Evolutionary conservation across 2,329 filamentous ascomycete genomes (phyloP), one percentile per base, ranked within the genome.

Genomic region (Plectosphaerella cucumerina): DNA sequence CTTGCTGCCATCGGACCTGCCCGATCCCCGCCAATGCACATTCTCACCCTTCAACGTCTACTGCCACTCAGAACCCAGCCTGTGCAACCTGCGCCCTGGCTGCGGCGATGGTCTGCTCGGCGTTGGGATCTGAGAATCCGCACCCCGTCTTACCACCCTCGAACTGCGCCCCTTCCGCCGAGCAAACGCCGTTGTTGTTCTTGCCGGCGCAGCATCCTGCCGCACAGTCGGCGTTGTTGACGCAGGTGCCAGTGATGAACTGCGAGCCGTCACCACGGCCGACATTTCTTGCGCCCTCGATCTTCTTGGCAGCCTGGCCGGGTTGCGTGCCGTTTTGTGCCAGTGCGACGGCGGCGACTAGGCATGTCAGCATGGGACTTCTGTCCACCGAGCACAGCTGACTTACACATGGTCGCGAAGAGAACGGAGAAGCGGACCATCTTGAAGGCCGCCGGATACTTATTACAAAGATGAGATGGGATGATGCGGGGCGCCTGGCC

Each of bases 91-190:
- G 53, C 23, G 49, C 49, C 49, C 49, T 12, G 6, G 53, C 53
- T n/a, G 52, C 52, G 14, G 52, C 53, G 23, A 55, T 55, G 15
- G 53, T 55, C 11, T 39, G 37, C 6, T 22, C 47, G 20, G 37
- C 31, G 18, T 55, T 54, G 14, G 53, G 53, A 45, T 64, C 62
- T 14, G 52, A 48, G 44, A 68, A 68, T 11, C 61, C 63, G 37
- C 66, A 69, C 11, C 66, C 66, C 18, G 59, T 59, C 59, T 68
- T 68, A 50, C 64, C 65, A 18, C 60, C 56, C 44, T 60, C 56
- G 44, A 61, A 60, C 47, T 58, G 55, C 8, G 63, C 63, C 6
- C 59, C 62, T 47, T 60, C 47, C 10, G 54, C 64, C 10, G 64
- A 64, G 61, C 65, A 63, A 41, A 65, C 59, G 33, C 60, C 63